These are phyloP conservation scores for Pseudoturritis turrita DNA, from an alignment of 345 rosid genomes.

Conservation along the genomic window DNA sequence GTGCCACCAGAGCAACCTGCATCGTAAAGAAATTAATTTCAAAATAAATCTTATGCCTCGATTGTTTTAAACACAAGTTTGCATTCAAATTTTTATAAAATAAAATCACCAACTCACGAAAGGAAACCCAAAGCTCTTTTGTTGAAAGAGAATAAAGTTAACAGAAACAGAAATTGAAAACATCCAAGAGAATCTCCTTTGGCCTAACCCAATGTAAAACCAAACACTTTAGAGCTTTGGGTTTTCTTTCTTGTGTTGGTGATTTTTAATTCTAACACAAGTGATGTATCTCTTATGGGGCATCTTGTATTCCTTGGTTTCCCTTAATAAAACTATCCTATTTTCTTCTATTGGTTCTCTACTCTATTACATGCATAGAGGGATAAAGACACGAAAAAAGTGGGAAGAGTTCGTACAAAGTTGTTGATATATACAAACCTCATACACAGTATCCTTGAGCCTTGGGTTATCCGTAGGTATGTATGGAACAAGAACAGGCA, in stretches of 20 bases:
- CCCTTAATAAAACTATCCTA: background rate
- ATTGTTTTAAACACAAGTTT: background rate
- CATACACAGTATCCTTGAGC: conserved; percentile 96
- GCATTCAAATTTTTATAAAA: background rate
- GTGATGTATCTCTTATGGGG: too few relatives aligned
- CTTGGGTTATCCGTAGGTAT: conserved; percentile 90
- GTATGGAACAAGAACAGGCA: conserved; percentile 91
- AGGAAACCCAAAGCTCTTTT: too few relatives aligned
- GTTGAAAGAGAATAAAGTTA: too few relatives aligned
- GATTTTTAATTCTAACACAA: too few relatives aligned
- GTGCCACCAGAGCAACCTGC: conserved; percentile 95
- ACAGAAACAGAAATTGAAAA: too few relatives aligned
- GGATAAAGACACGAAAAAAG: background rate
- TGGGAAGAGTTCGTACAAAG: background rate
- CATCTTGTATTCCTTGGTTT: background rate
- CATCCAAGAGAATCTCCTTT: too few relatives aligned
- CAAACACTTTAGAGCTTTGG: too few relatives aligned
- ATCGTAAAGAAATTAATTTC: conserved; percentile 19
- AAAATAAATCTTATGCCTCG: conserved; percentile 3
- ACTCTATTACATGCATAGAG: background rate
- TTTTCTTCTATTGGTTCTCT: background rate
- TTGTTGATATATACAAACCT: conserved; percentile 46
- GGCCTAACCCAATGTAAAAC: too few relatives aligned
- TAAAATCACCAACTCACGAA: too few relatives aligned
- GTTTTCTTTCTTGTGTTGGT: too few relatives aligned